Evolutionary conservation across 495 filamentous ascomycete genomes (phyloP).

Genomic region (Lentithecium fluviatile): DNA sequence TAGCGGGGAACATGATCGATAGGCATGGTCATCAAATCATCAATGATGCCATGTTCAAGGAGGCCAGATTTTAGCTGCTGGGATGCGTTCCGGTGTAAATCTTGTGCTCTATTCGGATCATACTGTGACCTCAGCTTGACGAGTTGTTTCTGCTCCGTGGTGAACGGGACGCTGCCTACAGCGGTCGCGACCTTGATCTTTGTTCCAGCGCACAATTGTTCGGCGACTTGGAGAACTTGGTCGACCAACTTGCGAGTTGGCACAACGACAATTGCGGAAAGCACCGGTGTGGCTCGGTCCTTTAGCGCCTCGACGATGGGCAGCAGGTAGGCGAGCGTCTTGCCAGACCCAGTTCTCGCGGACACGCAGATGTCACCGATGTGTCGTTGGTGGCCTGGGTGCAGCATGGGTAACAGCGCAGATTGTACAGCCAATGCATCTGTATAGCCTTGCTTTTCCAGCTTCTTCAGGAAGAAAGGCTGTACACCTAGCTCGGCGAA

Average conservation of each 20-base stretch:
- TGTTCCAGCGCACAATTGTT: slow-evolving; percentile 63
- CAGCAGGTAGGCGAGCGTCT: slow-evolving; percentile 87
- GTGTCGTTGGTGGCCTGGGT: slow-evolving; percentile 56
- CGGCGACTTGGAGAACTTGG: slow-evolving; percentile 72
- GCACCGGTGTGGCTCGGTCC: slow-evolving; percentile 54
- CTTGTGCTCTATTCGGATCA: slow-evolving; percentile 53
- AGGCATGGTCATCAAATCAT: slow-evolving; percentile 45
- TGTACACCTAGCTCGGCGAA: slow-evolving; percentile 64
- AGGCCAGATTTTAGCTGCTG: slow-evolving; percentile 25
- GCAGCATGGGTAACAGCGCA: slow-evolving; percentile 71
- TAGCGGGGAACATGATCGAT: slow-evolving; percentile 62
- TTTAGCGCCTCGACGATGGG: slow-evolving; percentile 76
- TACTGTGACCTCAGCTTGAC: slow-evolving; percentile 62
- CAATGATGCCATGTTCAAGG: slow-evolving; percentile 48
- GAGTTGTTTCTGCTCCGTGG: slow-evolving; percentile 68
- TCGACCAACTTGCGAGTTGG: slow-evolving; percentile 87
- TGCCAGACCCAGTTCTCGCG: slow-evolving; percentile 89
- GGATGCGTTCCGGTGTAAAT: slow-evolving; percentile 39
- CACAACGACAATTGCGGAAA: slow-evolving; percentile 78
- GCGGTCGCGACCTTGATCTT: slow-evolving; percentile 75
- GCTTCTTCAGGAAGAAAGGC: slow-evolving; percentile 55
- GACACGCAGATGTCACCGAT: slow-evolving; percentile 80
- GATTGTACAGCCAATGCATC: slow-evolving; percentile 85
- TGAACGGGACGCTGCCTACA: slow-evolving; percentile 72
- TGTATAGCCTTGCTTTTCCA: slow-evolving; percentile 64